A percentile compares a stretch with the other conserved stretches of the same genome.
These are phyloP conservation scores for Umbelopsis sp. DNA, from an alignment of 192 early-diverging fungal species.

Conservation along the genomic window DNA sequence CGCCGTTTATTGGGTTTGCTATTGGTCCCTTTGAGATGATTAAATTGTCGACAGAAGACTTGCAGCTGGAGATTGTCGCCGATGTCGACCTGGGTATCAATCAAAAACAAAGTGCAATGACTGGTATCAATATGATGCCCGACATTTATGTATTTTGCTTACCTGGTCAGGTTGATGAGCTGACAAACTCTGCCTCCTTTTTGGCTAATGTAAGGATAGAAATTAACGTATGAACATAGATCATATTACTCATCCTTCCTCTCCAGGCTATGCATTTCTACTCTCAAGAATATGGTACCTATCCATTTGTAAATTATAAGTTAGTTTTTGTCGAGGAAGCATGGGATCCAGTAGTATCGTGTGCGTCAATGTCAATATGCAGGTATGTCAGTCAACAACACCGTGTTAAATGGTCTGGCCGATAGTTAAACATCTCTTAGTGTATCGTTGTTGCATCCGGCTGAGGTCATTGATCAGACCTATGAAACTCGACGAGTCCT, in stretches of 20 bases:
- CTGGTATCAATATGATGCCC: constrained; percentile 43
- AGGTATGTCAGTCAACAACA: constrained; percentile 37
- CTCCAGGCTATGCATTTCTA: constrained; percentile 77
- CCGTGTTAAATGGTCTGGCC: not conserved
- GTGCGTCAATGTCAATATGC: constrained; percentile 82
- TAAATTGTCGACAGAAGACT: constrained; percentile 41
- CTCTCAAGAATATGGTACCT: constrained; percentile 87
- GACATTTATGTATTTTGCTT: constrained; percentile 71
- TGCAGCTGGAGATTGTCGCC: constrained; percentile 36
- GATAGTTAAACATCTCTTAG: not conserved
- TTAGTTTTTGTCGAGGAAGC: constrained; percentile 87
- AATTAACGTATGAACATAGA: not conserved
- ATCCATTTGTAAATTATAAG: constrained; percentile 85
- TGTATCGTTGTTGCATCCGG: constrained; percentile 66
- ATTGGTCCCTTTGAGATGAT: constrained; percentile 64
- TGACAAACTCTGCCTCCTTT: constrained; percentile 66
- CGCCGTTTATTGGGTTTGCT: constrained; percentile 74
- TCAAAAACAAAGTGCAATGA: constrained; percentile 41
- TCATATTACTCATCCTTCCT: not conserved
- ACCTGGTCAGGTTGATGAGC: constrained; percentile 62
- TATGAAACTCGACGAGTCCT: constrained; percentile 80
- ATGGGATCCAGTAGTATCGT: constrained; percentile 64
- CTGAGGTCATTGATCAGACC: constrained; percentile 83
- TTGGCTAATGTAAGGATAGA: constrained; percentile 49
- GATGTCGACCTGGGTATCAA: constrained; percentile 36